Evolutionary conservation across 352 stramenopile species (phyloP).

Genomic region (Pythium coloratum): DNA sequence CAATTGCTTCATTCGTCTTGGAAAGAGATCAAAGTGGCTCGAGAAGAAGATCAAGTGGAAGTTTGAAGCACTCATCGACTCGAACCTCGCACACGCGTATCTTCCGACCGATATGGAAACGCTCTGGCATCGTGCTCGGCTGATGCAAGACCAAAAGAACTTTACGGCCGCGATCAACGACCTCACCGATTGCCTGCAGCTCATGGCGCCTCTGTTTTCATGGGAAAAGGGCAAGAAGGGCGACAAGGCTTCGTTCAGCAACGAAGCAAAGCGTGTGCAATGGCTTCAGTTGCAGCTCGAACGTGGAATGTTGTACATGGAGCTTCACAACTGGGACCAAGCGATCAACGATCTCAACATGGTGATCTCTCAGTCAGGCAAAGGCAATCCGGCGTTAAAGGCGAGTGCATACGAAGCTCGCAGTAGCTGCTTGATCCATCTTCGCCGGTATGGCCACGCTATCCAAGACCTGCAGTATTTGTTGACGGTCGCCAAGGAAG

Average conservation of each 20-base stretch:
- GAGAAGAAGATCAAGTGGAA: conserved; percentile 41
- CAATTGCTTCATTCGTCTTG: conserved; percentile 41
- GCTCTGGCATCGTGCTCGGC: conserved; percentile 44
- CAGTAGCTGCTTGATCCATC: conserved; percentile 37
- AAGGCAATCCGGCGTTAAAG: conserved; percentile 29
- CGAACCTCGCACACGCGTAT: conserved; percentile 49
- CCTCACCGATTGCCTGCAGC: conserved; percentile 40
- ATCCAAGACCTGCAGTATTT: conserved; percentile 54
- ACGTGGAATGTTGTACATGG: conserved; percentile 39
- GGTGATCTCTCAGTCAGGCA: conserved; percentile 41
- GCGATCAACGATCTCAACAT: conserved; percentile 45
- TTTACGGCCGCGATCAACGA: conserved; percentile 42
- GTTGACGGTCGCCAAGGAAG: conserved; percentile 23
- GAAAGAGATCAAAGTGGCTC: conserved; percentile 52
- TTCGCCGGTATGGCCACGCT: conserved; percentile 38
- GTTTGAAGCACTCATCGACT: conserved; percentile 57
- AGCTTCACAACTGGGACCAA: conserved; percentile 38
- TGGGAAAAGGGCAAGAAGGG: conserved; percentile 40
- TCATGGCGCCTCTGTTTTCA: conserved; percentile 36
- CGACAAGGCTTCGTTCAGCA: conserved; percentile 32
- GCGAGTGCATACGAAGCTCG: conserved; percentile 35
- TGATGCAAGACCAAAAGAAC: conserved; percentile 44
- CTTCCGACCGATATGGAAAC: conserved; percentile 50
- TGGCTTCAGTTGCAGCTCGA: conserved; percentile 54
- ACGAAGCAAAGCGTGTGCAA: conserved; percentile 38